Evolutionary conservation across 2,329 filamentous ascomycete species (phyloP).

Genomic region (Aulographum hederae): DNA sequence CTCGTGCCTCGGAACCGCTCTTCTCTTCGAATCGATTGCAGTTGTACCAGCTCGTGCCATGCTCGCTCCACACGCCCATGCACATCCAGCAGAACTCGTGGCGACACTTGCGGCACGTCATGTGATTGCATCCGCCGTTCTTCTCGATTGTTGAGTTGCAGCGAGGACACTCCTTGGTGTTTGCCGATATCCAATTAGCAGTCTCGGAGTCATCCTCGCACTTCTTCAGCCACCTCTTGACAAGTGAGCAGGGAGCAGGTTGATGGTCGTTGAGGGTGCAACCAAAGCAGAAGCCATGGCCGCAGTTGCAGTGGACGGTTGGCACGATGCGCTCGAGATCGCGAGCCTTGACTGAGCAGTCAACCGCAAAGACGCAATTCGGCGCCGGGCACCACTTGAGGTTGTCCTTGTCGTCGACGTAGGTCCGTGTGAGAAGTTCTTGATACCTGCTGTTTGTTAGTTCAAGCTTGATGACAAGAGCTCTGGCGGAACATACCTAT

Average conservation of each 20-base stretch:
- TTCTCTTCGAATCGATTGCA: slow-evolving; percentile 97
- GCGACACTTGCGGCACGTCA: slow-evolving; percentile 92
- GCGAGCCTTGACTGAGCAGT: slow-evolving; percentile 75
- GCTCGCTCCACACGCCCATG: slow-evolving; percentile 97
- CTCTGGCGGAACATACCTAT: slow-evolving; percentile 26
- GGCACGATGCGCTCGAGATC: slow-evolving; percentile 74
- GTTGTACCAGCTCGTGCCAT: slow-evolving; percentile 98
- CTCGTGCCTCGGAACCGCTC: slow-evolving; percentile 74
- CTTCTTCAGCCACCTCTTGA: slow-evolving; percentile 94
- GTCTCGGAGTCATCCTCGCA: slow-evolving; percentile 97
- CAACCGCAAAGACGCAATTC: slow-evolving; percentile 86
- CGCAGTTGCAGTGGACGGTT: slow-evolving; percentile 71
- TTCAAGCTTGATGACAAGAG: no score
- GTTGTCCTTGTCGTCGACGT: slow-evolving; percentile 89
- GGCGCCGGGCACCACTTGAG: slow-evolving; percentile 97
- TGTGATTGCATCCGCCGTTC: slow-evolving; percentile 95
- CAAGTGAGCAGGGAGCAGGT: slow-evolving; percentile 74
- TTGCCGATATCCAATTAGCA: slow-evolving; percentile 97
- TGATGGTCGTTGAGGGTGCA: slow-evolving; percentile 83
- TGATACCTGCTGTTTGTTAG: slow-evolving; percentile 43
- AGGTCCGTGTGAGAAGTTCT: slow-evolving; percentile 75
- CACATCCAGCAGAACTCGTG: slow-evolving; percentile 99
- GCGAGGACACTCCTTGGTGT: slow-evolving; percentile 94
- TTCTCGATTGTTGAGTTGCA: slow-evolving; percentile 97
- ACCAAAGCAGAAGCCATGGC: slow-evolving; percentile 85